A percentile compares a stretch with the other conserved stretches of the same genome.
Evolutionary conservation across 345 rosid species (phyloP).

Genomic region (Pelargonium nanum): DNA sequence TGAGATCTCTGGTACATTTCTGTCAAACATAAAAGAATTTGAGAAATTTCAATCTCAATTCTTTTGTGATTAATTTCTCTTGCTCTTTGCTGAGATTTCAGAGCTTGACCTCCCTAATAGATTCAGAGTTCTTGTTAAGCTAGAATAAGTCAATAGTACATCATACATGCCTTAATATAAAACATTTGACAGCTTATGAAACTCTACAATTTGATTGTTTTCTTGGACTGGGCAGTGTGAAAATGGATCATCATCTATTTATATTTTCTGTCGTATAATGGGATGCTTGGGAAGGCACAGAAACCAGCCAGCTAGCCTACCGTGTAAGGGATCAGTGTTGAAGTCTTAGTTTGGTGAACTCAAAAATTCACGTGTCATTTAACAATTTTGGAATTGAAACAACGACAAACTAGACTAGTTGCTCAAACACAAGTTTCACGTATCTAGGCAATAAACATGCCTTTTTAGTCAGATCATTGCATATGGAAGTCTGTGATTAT

Average conservation of each 20-base stretch:
- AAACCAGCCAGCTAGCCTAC: neutral
- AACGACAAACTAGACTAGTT: neutral
- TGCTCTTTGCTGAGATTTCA: neutral
- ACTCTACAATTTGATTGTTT: no score
- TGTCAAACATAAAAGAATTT: neutral
- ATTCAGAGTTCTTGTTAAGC: neutral
- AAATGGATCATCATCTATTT: no score
- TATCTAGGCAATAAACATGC: no score
- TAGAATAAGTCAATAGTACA: neutral
- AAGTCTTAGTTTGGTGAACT: neutral
- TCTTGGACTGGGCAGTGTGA: no score
- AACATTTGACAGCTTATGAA: neutral
- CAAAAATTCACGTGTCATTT: neutral
- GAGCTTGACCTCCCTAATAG: neutral
- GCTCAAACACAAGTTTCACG: no score
- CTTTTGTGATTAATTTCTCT: neutral
- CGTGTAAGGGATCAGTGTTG: no score
- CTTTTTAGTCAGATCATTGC: no score
- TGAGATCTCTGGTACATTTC: neutral
- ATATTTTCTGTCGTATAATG: neutral
- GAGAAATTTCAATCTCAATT: neutral
- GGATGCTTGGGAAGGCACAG: neutral
- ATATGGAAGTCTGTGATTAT: no score
- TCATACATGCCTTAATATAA: neutral
- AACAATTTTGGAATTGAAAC: neutral